phyloP scores from a whole-genome alignment of 192 early-diverging fungal genomes.

The Coemansia sp. region DNA sequence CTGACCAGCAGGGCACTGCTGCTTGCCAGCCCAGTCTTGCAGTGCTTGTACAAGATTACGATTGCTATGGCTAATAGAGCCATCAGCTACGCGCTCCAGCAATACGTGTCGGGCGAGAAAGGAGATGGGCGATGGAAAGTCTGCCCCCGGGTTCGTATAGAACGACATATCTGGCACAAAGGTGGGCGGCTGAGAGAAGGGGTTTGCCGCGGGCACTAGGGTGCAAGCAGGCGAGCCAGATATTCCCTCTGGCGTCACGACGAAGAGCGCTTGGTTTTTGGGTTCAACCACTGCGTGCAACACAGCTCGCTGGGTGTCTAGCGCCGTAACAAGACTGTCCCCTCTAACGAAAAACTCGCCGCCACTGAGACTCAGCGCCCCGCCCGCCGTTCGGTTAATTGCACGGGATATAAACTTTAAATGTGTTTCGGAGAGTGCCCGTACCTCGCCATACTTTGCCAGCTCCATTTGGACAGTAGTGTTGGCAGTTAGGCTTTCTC shows the following conservation, averaged over 20 bases:
- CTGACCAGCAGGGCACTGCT: not conserved
- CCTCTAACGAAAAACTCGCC: constrained; percentile 34
- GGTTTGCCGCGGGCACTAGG: constrained; percentile 14
- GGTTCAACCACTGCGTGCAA: constrained; percentile 31
- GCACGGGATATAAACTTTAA: constrained; percentile 1
- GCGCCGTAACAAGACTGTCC: constrained; percentile 14
- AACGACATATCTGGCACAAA: constrained; percentile 14
- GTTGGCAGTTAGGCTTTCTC: constrained; percentile 28
- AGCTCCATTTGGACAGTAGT: constrained; percentile 25
- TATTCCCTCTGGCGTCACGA: constrained; percentile 4
- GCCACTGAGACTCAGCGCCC: constrained; percentile 4
- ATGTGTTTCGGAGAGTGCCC: constrained; percentile 17
- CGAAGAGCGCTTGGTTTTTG: constrained; percentile 14
- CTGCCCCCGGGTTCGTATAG: not conserved
- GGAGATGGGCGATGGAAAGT: not conserved
- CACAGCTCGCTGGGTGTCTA: constrained; percentile 33
- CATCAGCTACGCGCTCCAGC: constrained; percentile 1
- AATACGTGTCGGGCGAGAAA: constrained; percentile 14
- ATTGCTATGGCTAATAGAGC: not conserved
- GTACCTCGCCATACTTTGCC: constrained; percentile 14
- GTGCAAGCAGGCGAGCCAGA: not conserved
- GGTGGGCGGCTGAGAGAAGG: constrained; percentile 20
- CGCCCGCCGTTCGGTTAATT: not conserved
- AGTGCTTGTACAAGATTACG: constrained; percentile 3
- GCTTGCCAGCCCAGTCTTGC: constrained; percentile 12